Percentiles rank a stretch among this genome's conserved stretches.
These are phyloP conservation scores for Coemansia reversa DNA, from an alignment of 192 early-diverging fungal species.

Conservation along the genomic window DNA sequence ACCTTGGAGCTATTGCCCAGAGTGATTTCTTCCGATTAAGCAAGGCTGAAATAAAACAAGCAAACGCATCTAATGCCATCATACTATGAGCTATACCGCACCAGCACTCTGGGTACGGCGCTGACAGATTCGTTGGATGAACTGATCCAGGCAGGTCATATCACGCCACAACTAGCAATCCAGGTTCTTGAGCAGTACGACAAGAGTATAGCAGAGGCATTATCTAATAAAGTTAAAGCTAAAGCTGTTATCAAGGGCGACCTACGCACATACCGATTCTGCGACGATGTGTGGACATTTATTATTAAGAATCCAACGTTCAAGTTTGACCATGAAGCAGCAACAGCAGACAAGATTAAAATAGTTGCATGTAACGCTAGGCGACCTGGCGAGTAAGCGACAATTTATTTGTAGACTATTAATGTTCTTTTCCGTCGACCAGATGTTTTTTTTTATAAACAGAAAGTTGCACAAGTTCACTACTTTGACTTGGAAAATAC, in stretches of 20 bases:
- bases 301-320: slow-evolving; percentile 84
- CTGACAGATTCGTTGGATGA: slow-evolving; percentile 97
- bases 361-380: slow-evolving; percentile 90
- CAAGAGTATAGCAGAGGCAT: slow-evolving; percentile 82
- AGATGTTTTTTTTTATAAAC: no score
- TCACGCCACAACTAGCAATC: slow-evolving; percentile 93
- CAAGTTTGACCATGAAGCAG: slow-evolving; percentile 79
- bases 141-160: slow-evolving; percentile 81
- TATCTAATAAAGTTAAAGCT: slow-evolving; percentile 74
- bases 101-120: slow-evolving; percentile 81
- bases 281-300: slow-evolving; percentile 99
- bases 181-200: slow-evolving; percentile 76
- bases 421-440: no score
- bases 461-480: no score
- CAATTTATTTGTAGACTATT: not conserved
- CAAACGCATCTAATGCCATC: slow-evolving; percentile 45
- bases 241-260: slow-evolving; percentile 77
- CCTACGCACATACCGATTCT: slow-evolving; percentile 88
- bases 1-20: not conserved
- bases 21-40: not conserved
- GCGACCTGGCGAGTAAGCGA: slow-evolving; percentile 64
- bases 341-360: slow-evolving; percentile 87
- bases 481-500: not conserved
- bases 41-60: not conserved
- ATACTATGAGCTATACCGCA: slow-evolving; percentile 74